Base-by-base conservation (phyloP, 805 yeast species). In the Candida namnaoensis region DNA sequence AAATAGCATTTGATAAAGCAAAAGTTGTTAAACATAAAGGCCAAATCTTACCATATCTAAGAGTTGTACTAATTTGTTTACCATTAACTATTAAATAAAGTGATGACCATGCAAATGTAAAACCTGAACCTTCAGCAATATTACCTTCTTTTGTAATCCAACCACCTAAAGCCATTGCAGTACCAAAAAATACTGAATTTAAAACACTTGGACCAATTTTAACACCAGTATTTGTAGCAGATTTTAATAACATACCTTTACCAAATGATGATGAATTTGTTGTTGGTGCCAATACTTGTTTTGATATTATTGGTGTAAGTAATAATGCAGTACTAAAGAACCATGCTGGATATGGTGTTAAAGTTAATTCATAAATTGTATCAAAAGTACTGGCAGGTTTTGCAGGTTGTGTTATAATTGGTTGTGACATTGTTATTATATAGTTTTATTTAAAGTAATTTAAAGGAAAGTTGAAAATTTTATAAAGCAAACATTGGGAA, bases 131-230 rank as follows among this genome's bases (percentile, higher is more conserved):
- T 60, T 84, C 80, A 37, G 73, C 71, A 19, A 77, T 61, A 53
- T 88, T 96, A 13, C 85, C 81, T 55, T 88, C 96, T 47, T 69
- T 69, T 35, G 82, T 73, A 67, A 88, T 82, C 66, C 76, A 82
- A 4, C 85, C 79, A 25, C 91, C 91, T 15, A 82, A 58, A 1
- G 78, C 78, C 43, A 74, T 64, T 34, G 84, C 78, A 1, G 72
- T 62, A 5, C 87, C 83, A 56, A 84, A 84, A 10, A 79, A 52
- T 25, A 72, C 53, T 33, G 80, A 74, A 34, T 60, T 57, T 24
- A 51, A 48, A 7, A 54, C 51, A 0, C 63, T 49, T 2, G 69
- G 65, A 1, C 69, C 70, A 12, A 66, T 44, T 24, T 41, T 42
- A 19, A 35, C 23, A 24, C 14, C 24, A 34, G 34, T 7, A 27